These are phyloP conservation scores for Didymellaceae sp. DNA, from an alignment of 2,329 filamentous ascomycete species.

Conservation along the genomic window DNA sequence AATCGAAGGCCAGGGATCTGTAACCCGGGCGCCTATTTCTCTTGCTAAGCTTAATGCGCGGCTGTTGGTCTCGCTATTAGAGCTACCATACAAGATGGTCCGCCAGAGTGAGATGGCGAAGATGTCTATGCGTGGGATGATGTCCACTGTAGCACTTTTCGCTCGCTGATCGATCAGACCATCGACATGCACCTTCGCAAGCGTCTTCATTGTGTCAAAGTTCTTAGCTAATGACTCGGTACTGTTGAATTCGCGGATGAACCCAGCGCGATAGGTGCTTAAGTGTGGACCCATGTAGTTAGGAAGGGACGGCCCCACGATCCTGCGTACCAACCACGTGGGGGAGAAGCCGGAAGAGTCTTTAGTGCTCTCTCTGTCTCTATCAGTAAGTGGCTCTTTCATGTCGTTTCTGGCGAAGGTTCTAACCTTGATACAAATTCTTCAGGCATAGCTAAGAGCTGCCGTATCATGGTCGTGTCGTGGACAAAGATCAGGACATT, in stretches of 20 bases:
- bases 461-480: neutral
- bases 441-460: constrained; percentile 1
- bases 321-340: neutral
- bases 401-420: neutral
- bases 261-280: neutral
- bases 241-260: constrained; percentile 1
- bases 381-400: neutral
- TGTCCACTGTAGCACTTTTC: neutral
- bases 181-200: neutral
- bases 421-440: neutral
- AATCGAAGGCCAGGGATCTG: constrained; percentile 1
- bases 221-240: neutral
- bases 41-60: neutral
- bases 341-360: neutral
- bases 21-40: constrained; percentile 1
- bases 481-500: neutral
- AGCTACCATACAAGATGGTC: neutral
- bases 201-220: neutral
- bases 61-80: neutral
- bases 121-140: neutral
- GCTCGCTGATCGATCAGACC: neutral
- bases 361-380: neutral
- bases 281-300: neutral
- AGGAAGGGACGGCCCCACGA: neutral
- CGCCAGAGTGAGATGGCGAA: constrained; percentile 1